Conservation (phyloP, 2,329 filamentous ascomycete genomes). For the Fonsecaea nubica region DNA sequence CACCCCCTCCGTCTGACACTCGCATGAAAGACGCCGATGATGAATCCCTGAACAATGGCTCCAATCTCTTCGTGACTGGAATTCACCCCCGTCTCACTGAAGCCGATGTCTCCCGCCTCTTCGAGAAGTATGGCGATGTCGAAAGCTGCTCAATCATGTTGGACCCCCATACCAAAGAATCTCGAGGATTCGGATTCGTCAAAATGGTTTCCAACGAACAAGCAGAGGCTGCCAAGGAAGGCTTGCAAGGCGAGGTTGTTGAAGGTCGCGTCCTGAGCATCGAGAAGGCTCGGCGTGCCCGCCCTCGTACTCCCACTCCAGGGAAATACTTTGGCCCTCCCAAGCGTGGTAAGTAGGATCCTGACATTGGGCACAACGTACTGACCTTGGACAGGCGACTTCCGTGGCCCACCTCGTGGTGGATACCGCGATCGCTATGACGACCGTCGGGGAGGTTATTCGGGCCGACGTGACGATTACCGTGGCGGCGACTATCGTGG, state of each 20-base stretch:
- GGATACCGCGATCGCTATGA: conserved; percentile 53
- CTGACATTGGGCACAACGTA: conserved; percentile 12
- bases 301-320: conserved; percentile 92
- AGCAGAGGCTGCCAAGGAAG: conserved; percentile 95
- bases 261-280: conserved; percentile 97
- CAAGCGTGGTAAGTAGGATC: conserved; percentile 77
- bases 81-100: conserved; percentile 93
- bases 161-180: conserved; percentile 97
- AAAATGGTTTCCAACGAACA: conserved; percentile 97
- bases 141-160: conserved; percentile 99
- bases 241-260: conserved; percentile 90
- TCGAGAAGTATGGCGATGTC: conserved; percentile 98
- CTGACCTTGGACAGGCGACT: conserved; percentile 49
- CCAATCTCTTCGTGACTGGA: conserved; percentile 98
- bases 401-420: conserved; percentile 51
- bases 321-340: conserved; percentile 99
- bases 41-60: conserved; percentile 86
- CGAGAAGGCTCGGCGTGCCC: conserved; percentile 95
- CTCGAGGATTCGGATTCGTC: conserved; percentile 97
- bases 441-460: conserved; percentile 57
- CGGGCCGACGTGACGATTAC: conserved; percentile 56
- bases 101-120: conserved; percentile 88
- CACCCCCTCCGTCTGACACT: conserved; percentile 54
- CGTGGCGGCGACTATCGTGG: conserved; percentile 53
- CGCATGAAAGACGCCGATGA: conserved; percentile 58